phyloP scores from a whole-genome alignment of 2,329 filamentous ascomycete genomes.

The Tolypocladium amazonense region DNA sequence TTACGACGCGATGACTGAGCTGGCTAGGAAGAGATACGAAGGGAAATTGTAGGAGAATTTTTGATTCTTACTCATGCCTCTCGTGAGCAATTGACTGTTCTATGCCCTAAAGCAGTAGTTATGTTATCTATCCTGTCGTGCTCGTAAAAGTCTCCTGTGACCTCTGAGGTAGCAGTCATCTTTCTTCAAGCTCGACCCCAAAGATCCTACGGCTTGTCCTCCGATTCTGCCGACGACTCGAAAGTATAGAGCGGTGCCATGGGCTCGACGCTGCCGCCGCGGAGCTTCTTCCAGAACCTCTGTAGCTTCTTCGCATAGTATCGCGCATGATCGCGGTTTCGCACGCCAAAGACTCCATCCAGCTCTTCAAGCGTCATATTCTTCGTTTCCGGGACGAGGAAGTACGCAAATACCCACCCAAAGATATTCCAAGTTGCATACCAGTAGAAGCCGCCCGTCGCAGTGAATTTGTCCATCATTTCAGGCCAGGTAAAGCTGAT shows the following conservation, averaged over 20 bases:
- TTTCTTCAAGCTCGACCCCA: background rate
- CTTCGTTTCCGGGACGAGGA: slow-evolving; percentile 24
- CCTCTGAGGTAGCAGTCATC: background rate
- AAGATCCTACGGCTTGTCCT: background rate
- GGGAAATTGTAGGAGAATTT: background rate
- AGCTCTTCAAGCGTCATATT: slow-evolving; percentile 22
- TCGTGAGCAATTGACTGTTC: background rate
- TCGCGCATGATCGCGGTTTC: slow-evolving; percentile 16
- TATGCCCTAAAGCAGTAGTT: background rate
- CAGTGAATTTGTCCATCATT: slow-evolving; percentile 10
- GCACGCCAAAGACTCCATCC: slow-evolving; percentile 20
- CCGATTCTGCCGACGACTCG: background rate
- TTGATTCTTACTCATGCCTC: background rate
- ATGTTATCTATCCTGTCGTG: background rate
- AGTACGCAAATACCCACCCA: slow-evolving; percentile 21
- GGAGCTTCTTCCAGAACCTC: slow-evolving; percentile 19
- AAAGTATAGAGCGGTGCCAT: slow-evolving; percentile 18
- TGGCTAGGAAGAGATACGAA: background rate
- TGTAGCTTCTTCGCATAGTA: slow-evolving; percentile 21
- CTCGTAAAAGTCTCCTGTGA: background rate
- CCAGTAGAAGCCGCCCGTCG: slow-evolving; percentile 26
- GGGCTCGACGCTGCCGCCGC: slow-evolving; percentile 16
- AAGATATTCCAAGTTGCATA: slow-evolving; percentile 26
- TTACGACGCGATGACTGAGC: background rate
- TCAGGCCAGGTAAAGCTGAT: slow-evolving; percentile 23